Base-by-base conservation (phyloP, 257 asterid genomes). In the Voacanga thouarsii region DNA sequence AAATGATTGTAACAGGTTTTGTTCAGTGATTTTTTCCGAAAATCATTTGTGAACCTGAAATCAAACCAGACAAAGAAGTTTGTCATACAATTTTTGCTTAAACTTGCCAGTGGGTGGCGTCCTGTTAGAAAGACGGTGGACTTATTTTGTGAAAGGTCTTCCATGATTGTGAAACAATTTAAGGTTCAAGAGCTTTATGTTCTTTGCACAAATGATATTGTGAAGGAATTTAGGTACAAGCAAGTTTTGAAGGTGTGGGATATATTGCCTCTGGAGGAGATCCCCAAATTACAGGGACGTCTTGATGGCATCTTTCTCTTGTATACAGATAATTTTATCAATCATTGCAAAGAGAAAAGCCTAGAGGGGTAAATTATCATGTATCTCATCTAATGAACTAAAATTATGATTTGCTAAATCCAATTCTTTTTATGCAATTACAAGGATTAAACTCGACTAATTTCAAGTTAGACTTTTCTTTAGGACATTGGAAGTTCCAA, bases 211-310 rank as follows among this genome's bases (percentile, higher is more conserved):
- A 74, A 83, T 64, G 92, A 89, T 65, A 82, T 89, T 41, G 66
- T 77, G 51, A 89, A 86, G 76, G 83, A 87, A 21, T 45, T 80
- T 24, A 60, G 55, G 37, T 86, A 86, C 71, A 74, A 71, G 33
- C 94, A 91, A 84, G 86, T 89, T 15, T 65, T 91, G 79, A 89
- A 39, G 83, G 91, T 87, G 39, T 89, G 97, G 97, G 92, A 89
- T 77, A 50, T 91, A 66, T n/a, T 89, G 77, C 85, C 89, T 41
- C 67, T 44, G 59, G 81, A 9, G 50, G 97, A 85, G 83, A 81
- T 87, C 5, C 33, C 86, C 39, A 87, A 82, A 47, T 71, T 88
- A 61, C 66, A 78, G 83, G 81, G 74, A 45, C 87, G 88, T 18
- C 90, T 91, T 45, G 93, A 91, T 49, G 72, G 70, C 84, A 85